Conservation (phyloP, 345 rosid species). For the Citrus australasica region DNA sequence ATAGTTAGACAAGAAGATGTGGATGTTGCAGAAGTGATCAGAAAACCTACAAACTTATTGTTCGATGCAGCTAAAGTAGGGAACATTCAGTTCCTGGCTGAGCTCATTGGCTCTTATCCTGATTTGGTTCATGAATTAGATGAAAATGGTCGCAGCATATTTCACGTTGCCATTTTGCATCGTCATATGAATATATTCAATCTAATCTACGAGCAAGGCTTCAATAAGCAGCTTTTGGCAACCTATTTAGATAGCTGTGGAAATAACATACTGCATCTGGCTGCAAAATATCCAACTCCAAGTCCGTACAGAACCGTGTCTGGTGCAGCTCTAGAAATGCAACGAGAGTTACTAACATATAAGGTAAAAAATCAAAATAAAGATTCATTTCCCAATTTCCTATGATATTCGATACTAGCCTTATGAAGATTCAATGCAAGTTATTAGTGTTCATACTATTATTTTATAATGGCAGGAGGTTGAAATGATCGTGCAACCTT, state of each 20-base stretch:
- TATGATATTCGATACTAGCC: too few relatives aligned
- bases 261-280: constrained; percentile 3
- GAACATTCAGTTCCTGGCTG: constrained; percentile 26
- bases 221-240: constrained; percentile 11
- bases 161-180: constrained; percentile 31
- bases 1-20: background rate
- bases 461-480: too few relatives aligned
- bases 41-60: constrained; percentile 22
- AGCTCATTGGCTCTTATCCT: constrained; percentile 23
- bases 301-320: background rate
- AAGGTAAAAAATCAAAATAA: background rate
- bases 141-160: constrained; percentile 24
- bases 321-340: background rate
- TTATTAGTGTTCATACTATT: too few relatives aligned
- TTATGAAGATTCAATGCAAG: too few relatives aligned
- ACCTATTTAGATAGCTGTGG: background rate
- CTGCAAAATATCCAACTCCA: background rate
- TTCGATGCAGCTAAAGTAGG: constrained; percentile 39
- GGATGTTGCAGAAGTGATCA: background rate
- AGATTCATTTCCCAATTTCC: background rate
- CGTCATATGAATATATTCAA: constrained; percentile 13
- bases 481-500: too few relatives aligned
- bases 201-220: too few relatives aligned
- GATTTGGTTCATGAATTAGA: constrained; percentile 33
- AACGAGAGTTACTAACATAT: too few relatives aligned